These are phyloP conservation scores for Salinomyces thailandicus DNA, from an alignment of 2,329 filamentous ascomycete species.

Conservation along the genomic window DNA sequence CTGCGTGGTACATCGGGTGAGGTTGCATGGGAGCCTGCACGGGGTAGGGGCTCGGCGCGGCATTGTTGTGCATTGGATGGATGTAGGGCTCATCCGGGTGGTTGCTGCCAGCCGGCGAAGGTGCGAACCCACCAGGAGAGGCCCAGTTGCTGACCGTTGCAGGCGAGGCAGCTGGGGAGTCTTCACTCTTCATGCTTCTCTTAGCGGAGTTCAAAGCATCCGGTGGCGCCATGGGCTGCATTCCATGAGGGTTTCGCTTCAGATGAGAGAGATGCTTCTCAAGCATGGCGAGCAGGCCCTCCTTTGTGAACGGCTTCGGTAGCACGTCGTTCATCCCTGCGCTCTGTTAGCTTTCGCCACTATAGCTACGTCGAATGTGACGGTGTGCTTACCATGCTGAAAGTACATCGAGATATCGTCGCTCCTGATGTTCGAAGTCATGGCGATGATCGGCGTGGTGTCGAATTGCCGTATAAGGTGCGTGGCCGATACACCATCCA, in stretches of 20 bases:
- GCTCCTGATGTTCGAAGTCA: slow-evolving; percentile 96
- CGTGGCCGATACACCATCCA: slow-evolving; percentile 90
- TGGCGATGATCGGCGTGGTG: slow-evolving; percentile 81
- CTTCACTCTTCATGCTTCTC: slow-evolving; percentile 52
- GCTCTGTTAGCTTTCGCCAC: slow-evolving; percentile 1
- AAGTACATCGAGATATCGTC: slow-evolving; percentile 98
- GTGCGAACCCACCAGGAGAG: slow-evolving; percentile 49
- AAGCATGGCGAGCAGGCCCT: slow-evolving; percentile 67
- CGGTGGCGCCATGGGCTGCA: slow-evolving; percentile 39
- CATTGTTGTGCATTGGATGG: slow-evolving; percentile 34
- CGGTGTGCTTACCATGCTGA: slow-evolving; percentile 64
- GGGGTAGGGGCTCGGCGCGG: slow-evolving; percentile 28
- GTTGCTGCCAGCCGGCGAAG: slow-evolving; percentile 43
- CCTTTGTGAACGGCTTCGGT: slow-evolving; percentile 88
- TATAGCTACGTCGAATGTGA: not conserved
- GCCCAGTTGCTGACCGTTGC: slow-evolving; percentile 53
- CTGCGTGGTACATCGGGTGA: slow-evolving; percentile 28
- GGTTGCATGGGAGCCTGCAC: slow-evolving; percentile 17
- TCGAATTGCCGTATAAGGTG: slow-evolving; percentile 85
- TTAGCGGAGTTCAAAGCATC: slow-evolving; percentile 42
- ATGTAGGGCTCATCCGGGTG: slow-evolving; percentile 37
- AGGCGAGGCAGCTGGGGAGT: slow-evolving; percentile 52
- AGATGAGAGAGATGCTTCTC: slow-evolving; percentile 82
- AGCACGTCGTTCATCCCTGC: slow-evolving; percentile 94
- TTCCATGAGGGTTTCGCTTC: slow-evolving; percentile 44